phyloP scores from a whole-genome alignment of 108 stramenopile species.

The Phaeodactylum tricornutum region DNA sequence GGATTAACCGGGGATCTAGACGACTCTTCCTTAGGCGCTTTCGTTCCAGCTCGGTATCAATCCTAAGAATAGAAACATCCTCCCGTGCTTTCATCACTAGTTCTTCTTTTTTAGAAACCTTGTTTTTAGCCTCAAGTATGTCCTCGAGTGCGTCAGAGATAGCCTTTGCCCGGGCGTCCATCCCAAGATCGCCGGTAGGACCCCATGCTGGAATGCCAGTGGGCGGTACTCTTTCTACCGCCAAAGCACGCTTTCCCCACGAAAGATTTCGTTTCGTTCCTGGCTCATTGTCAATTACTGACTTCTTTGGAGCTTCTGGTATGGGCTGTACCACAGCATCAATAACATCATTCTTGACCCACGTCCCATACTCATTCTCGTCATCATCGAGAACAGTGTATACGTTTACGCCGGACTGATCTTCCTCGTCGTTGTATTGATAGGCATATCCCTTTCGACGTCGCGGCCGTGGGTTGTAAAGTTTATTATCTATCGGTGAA shows the following conservation, averaged over 20 bases:
- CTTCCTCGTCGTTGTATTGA: conserved; percentile 36
- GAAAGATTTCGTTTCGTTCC: conserved; percentile 14
- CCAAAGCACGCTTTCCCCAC: conserved; percentile 63
- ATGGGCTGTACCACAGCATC: neutral
- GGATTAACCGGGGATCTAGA: neutral
- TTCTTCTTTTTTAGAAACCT: conserved; percentile 36
- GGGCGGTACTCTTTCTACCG: conserved; percentile 72
- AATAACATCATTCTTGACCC: conserved; percentile 1
- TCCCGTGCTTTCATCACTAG: conserved; percentile 43
- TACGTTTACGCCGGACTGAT: conserved; percentile 23
- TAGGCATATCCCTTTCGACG: conserved; percentile 51
- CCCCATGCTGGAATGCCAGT: conserved; percentile 59
- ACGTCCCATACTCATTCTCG: neutral
- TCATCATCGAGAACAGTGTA: conserved; percentile 15
- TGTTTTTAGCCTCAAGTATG: conserved; percentile 35
- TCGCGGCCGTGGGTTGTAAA: conserved; percentile 4
- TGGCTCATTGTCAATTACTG: conserved; percentile 1
- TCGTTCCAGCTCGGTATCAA: conserved; percentile 21
- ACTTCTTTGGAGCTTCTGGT: neutral
- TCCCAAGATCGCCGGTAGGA: conserved; percentile 46
- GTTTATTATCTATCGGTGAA: neutral
- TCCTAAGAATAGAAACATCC: conserved; percentile 52
- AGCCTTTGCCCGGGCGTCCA: conserved; percentile 56
- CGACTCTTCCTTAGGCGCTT: conserved; percentile 23
- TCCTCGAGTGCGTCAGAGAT: conserved; percentile 63